phyloP scores from a whole-genome alignment of 2,329 filamentous ascomycete species.

The Davidsoniella australis region DNA sequence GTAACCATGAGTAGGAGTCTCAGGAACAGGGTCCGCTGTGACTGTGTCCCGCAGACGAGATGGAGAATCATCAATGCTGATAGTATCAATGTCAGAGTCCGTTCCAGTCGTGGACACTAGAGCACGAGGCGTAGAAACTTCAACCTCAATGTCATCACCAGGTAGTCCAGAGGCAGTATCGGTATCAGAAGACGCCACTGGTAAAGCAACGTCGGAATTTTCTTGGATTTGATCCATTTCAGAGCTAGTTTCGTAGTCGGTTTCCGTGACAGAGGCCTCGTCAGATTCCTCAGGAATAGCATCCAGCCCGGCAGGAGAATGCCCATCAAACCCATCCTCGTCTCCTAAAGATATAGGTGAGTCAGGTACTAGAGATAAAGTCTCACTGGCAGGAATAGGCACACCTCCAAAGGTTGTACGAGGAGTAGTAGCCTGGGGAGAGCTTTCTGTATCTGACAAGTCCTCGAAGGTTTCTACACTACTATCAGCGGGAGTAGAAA shows the following conservation, averaged over 20 bases:
- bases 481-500: neutral
- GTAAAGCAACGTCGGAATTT: neutral
- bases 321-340: too few relatives aligned
- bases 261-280: neutral
- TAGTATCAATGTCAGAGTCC: slow-evolving; percentile 4
- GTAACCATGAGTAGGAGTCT: neutral
- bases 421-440: too few relatives aligned
- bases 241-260: slow-evolving; percentile 7
- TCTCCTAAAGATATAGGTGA: too few relatives aligned
- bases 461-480: too few relatives aligned
- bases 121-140: slow-evolving; percentile 3
- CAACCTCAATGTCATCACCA: neutral
- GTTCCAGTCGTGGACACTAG: neutral
- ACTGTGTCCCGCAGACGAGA: neutral
- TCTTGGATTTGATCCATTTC: neutral
- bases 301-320: neutral
- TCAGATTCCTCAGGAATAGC: neutral
- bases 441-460: too few relatives aligned
- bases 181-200: neutral
- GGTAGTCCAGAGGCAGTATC: neutral
- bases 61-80: neutral
- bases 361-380: neutral
- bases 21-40: neutral
- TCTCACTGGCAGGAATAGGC: neutral
- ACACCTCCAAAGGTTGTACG: too few relatives aligned